A percentile compares a stretch with the other conserved stretches of the same genome.
Conservation (phyloP, 1,284 basidiomycete genomes). For the Naganishia sp. region DNA sequence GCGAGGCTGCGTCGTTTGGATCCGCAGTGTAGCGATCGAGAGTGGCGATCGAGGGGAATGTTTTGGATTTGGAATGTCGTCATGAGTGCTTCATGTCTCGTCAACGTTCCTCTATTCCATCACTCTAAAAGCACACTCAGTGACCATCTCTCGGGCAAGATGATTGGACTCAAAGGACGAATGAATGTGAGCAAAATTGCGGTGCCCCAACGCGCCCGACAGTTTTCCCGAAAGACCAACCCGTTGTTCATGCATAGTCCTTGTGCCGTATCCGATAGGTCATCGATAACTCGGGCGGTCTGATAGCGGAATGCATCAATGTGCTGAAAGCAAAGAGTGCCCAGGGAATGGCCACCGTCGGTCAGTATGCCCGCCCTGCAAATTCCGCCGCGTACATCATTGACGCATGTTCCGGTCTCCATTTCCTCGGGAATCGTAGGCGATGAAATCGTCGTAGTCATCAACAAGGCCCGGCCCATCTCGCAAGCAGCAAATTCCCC, state of each 20-base stretch:
- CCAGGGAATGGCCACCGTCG: slow-evolving; percentile 68
- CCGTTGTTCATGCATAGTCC: neutral
- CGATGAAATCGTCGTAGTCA: slow-evolving; percentile 96
- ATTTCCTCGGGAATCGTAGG: slow-evolving; percentile 59
- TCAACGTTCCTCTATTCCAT: neutral
- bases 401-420: neutral
- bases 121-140: neutral
- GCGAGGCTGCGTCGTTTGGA: neutral
- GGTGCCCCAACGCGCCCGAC: neutral
- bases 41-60: neutral
- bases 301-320: slow-evolving; percentile 95
- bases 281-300: slow-evolving; percentile 98
- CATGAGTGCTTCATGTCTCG: neutral
- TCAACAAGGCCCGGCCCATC: slow-evolving; percentile 87
- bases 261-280: slow-evolving; percentile 59
- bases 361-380: slow-evolving; percentile 46
- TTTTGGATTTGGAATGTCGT: slow-evolving; percentile 18
- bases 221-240: neutral
- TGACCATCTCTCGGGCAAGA: neutral
- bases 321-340: slow-evolving; percentile 89
- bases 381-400: neutral
- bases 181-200: slow-evolving; percentile 65
- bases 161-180: slow-evolving; percentile 91
- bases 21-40: slow-evolving; percentile 21
- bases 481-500: slow-evolving; percentile 60